Evolutionary conservation across 768 basidiomycete species (phyloP), one percentile per base, ranked within the genome.

Genomic region (Russula compacta): DNA sequence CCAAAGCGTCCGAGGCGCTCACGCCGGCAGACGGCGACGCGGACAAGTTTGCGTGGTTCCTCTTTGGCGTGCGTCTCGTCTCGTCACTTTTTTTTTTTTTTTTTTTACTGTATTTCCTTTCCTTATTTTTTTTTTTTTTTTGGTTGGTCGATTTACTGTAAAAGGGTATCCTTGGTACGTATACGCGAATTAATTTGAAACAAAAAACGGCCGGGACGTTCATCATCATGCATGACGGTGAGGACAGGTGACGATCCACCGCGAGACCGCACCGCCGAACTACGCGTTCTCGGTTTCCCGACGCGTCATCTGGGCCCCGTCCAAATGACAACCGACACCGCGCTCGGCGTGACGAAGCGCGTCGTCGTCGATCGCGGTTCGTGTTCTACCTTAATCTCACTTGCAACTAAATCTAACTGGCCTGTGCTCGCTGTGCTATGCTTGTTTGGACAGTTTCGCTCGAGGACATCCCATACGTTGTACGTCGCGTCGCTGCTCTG

Each of bases 241-340:
- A 8, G 14, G 38, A 35, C 75, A 86, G 95, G 95, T 11, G 95
- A 98, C 69, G 95, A 99, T 73, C 95, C 95, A 2, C 95, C 95
- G 0, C 81, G 93, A 40, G 95, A 99, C 71, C 80, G 95, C 55
- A 99, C 95, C 2, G 81, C 84, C 1, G 91, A 95, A 70, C 81
- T 99, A 39, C 86, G 95, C 35, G 79, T 79, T 15, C 75, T 93
- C 40, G 94, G 94, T 1, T 99, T 95, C 71, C 89, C 92, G 1
- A 81, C 81, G 6, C 81, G 97, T 36, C 90, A 89, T 72, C 78
- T 99, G 8, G 94, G 93, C 0, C 76, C 84, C 2, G 78, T 92
- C 1, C 97, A 99, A 73, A 99, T 99, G 97, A 98, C 97, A 36
- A 99, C 97, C 0, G 95, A 99, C 73, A 98, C 95, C 1, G 95